A percentile compares a stretch with the other conserved stretches of the same genome.
Evolutionary conservation across 2,329 filamentous ascomycete genomes (phyloP).

Genomic region (Lachnellula subtilissima): DNA sequence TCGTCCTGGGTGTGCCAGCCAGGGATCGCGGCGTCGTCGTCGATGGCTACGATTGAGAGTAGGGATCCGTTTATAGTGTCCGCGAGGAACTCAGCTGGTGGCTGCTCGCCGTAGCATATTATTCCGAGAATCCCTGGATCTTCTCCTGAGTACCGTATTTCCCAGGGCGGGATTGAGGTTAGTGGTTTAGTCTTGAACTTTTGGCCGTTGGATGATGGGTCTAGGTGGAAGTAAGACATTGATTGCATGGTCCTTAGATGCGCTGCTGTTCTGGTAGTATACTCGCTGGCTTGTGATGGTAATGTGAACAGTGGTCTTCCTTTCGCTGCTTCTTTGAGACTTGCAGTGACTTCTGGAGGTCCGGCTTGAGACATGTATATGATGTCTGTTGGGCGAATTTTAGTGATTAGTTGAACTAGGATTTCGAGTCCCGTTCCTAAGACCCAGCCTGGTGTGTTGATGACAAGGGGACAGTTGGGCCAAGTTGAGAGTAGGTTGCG

Average conservation of each 20-base stretch:
- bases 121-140: constrained; percentile 57
- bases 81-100: constrained; percentile 51
- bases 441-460: constrained; percentile 74
- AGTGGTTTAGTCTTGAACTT: constrained; percentile 46
- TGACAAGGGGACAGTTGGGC: constrained; percentile 51
- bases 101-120: constrained; percentile 62
- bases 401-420: constrained; percentile 51
- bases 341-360: constrained; percentile 51
- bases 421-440: constrained; percentile 65
- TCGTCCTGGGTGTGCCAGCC: constrained; percentile 19
- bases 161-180: constrained; percentile 52
- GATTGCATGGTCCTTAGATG: constrained; percentile 70
- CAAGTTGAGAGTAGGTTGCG: constrained; percentile 37
- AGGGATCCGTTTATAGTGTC: constrained; percentile 68
- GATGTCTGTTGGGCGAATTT: constrained; percentile 54
- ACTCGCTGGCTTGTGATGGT: constrained; percentile 55
- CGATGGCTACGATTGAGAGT: constrained; percentile 59
- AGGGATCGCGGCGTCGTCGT: constrained; percentile 47
- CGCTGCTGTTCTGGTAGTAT: constrained; percentile 53
- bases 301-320: constrained; percentile 45
- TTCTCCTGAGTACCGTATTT: constrained; percentile 53
- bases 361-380: constrained; percentile 66
- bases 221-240: constrained; percentile 72
- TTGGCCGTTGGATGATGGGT: constrained; percentile 17
- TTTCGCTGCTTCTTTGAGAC: constrained; percentile 39